These are phyloP conservation scores for Metschnikowia reukaufii DNA, from an alignment of 805 yeast species.

Conservation along the genomic window DNA sequence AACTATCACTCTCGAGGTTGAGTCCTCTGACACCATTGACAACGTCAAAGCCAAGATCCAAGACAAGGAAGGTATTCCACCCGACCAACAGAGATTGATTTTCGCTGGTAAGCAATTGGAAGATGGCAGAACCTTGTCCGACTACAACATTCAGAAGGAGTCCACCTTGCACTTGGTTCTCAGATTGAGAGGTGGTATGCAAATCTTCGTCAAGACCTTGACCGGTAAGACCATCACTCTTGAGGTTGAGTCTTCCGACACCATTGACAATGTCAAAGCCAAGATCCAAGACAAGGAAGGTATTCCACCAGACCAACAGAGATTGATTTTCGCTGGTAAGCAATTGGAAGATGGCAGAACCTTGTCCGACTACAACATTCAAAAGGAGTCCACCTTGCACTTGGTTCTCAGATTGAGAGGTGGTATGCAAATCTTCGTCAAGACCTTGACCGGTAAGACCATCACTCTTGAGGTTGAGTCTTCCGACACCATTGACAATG, in stretches of 20 bases:
- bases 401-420: constrained; percentile 33
- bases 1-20: constrained; percentile 87
- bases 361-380: constrained; percentile 42
- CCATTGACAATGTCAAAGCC: constrained; percentile 82
- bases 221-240: constrained; percentile 75
- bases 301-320: constrained; percentile 47
- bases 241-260: constrained; percentile 97
- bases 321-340: constrained; percentile 49
- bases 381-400: constrained; percentile 42
- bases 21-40: constrained; percentile 96
- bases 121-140: constrained; percentile 94
- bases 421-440: constrained; percentile 53
- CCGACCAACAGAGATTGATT: constrained; percentile 95
- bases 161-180: constrained; percentile 93
- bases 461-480: constrained; percentile 95
- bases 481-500: constrained; percentile 93
- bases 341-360: constrained; percentile 45
- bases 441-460: constrained; percentile 62
- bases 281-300: constrained; percentile 47
- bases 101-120: constrained; percentile 98
- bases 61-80: constrained; percentile 97
- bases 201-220: constrained; percentile 48
- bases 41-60: constrained; percentile 91
- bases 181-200: constrained; percentile 94
- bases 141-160: constrained; percentile 98